phyloP scores from a whole-genome alignment of 352 stramenopile genomes.

The Globisporangium polare region DNA sequence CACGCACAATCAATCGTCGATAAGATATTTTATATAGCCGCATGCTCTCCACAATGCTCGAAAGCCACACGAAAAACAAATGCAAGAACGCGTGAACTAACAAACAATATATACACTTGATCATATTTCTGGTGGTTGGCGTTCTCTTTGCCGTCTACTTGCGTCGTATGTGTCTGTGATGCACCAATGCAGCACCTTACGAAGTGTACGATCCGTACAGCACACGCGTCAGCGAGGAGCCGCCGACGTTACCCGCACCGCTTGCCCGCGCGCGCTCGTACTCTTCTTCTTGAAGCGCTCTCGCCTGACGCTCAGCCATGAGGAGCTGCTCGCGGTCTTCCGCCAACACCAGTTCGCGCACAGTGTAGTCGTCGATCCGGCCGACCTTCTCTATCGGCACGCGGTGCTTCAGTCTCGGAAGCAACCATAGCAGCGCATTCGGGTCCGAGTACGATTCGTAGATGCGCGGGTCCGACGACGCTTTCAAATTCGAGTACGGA shows the following conservation, averaged over 20 bases:
- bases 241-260: conserved; percentile 26
- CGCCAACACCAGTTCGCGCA: conserved; percentile 67
- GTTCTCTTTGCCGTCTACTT: conserved; percentile 1
- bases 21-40: conserved; percentile 9
- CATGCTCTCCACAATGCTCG: neutral
- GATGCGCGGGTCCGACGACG: conserved; percentile 50
- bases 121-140: conserved; percentile 2
- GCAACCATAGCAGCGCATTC: conserved; percentile 72
- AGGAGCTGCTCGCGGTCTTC: conserved; percentile 75
- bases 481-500: conserved; percentile 71
- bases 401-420: conserved; percentile 79
- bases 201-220: conserved; percentile 10
- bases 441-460: conserved; percentile 83
- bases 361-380: conserved; percentile 80
- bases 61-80: neutral
- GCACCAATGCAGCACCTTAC: neutral
- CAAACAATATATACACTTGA: conserved; percentile 9
- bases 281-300: conserved; percentile 65
- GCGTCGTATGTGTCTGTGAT: neutral
- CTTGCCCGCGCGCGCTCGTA: conserved; percentile 28
- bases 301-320: conserved; percentile 57
- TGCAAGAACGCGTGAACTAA: neutral
- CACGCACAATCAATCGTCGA: neutral
- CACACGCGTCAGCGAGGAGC: conserved; percentile 12
- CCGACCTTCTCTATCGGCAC: conserved; percentile 74